Base-by-base conservation (phyloP, 345 rosid species). In the Streptanthus diversifolius region DNA sequence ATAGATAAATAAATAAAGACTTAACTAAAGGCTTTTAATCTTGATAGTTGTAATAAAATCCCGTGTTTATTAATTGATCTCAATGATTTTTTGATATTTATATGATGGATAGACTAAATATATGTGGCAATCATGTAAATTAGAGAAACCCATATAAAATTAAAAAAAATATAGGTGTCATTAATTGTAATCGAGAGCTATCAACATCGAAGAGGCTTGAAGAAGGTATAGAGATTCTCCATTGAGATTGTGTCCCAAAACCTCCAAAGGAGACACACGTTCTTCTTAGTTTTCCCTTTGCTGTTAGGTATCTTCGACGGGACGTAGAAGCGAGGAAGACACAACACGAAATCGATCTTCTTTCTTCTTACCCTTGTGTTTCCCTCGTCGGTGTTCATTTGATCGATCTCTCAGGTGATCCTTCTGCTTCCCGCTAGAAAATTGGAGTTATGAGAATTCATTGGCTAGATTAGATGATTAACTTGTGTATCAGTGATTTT, bases 331-430 rank as follows among this genome's bases (percentile, higher is more conserved):
- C 62, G 32, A 74, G 10, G 59, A 49, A 10, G 39, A 49, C 8
- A 18, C 19, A 32, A 40, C 69, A 59, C 79, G 79, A 32, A 61
- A 51, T 36, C 63, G 48, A 40, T 59, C 62, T 40, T 30, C 45
- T 66, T 51, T 29, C n/a, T 41, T 39, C 19, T 18, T 21, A 5
- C 30, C 61, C 63, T 33, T 14, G 4, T 27, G 65, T 70, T 57
- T 48, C 15, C 35, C 21, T 22, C 24, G 35, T 57, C 56, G 15
- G 68, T 18, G 43, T 27, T 27, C 37, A 18, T 54, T 45, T 58
- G 21, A 63, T 70, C 76, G 12, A 45, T 77, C 66, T 66, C 53
- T 70, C 69, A 65, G 80, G 77, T 77, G 56, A 77, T 66, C 25
- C 58, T 58, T 70, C 3, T 68, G 24, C 17, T 29, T 58, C 39